A percentile compares a stretch with the other conserved stretches of the same genome.
Conservation (phyloP, 805 yeast genomes). For the Candida montana region DNA sequence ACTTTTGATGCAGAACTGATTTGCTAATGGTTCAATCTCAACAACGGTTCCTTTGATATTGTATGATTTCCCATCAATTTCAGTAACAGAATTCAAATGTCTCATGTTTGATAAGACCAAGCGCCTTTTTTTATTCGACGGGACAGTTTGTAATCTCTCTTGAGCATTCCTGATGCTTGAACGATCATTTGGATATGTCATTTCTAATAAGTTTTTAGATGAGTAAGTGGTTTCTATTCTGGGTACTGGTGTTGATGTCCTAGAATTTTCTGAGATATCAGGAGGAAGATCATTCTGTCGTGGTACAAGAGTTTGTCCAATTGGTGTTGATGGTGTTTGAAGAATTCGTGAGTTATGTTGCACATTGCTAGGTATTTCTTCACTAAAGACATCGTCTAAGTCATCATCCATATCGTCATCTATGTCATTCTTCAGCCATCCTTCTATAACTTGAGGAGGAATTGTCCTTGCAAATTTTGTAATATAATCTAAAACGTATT, state of each 20-base stretch:
- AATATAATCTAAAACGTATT: not conserved
- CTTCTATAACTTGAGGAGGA: not conserved
- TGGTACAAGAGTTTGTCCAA: not conserved
- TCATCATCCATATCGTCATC: too few species aligned
- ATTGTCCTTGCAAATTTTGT: slow-evolving; percentile 1
- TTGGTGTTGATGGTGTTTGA: not conserved
- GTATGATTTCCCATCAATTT: slow-evolving; percentile 16
- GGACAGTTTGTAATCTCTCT: not conserved
- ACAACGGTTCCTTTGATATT: slow-evolving; percentile 14
- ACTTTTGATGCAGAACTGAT: slow-evolving; percentile 14
- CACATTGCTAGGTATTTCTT: too few species aligned
- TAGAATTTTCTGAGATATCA: not conserved
- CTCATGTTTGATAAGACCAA: not conserved
- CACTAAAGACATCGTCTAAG: too few species aligned
- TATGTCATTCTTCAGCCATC: too few species aligned
- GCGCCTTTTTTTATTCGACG: not conserved
- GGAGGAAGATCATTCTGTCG: not conserved
- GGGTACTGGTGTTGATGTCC: not conserved
- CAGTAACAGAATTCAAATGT: slow-evolving; percentile 14
- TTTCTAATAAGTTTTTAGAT: too few species aligned
- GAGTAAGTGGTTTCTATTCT: too few species aligned
- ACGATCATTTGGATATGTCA: too few species aligned
- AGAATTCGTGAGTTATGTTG: too few species aligned
- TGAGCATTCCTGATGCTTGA: too few species aligned
- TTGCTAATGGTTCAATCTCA: slow-evolving; percentile 15